Evolutionary conservation across 2,329 filamentous ascomycete genomes (phyloP).

Genomic region (Ophiobolus disseminans): DNA sequence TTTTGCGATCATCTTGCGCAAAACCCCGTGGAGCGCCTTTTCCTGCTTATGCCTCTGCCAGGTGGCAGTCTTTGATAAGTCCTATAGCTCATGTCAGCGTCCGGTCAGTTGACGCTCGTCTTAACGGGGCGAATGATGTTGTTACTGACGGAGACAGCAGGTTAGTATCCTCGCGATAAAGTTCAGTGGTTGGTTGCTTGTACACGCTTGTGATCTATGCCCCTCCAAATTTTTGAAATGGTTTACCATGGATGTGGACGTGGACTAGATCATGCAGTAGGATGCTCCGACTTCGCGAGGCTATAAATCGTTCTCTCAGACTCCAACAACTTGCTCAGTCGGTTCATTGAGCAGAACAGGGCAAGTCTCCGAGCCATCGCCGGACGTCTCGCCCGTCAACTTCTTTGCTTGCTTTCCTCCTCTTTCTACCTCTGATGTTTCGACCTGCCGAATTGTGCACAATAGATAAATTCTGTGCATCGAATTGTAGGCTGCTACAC

Average conservation of each 20-base stretch:
- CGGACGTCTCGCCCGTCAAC: constrained; percentile 24
- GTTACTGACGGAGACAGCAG: no score
- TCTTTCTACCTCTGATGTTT: constrained; percentile 28
- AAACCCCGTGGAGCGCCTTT: no score
- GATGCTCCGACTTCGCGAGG: no score
- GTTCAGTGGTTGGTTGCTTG: no score
- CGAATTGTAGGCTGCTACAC: constrained; percentile 28
- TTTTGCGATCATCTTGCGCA: no score
- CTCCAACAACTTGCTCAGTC: constrained; percentile 10
- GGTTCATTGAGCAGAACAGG: constrained; percentile 19
- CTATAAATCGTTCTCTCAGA: not conserved
- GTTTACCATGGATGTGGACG: no score
- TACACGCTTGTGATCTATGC: no score
- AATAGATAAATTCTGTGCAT: constrained; percentile 31
- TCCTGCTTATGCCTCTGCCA: not conserved
- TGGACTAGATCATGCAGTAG: no score
- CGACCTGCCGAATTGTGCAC: constrained; percentile 28
- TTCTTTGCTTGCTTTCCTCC: constrained; percentile 18
- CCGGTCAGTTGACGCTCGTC: constrained; percentile 1
- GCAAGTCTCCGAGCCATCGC: constrained; percentile 21
- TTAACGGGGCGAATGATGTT: no score
- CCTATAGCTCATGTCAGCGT: not conserved
- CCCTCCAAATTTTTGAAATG: no score
- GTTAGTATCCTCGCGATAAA: no score
- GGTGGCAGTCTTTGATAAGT: not conserved